These are phyloP conservation scores for Desmodesmus armatus DNA, from an alignment of 139 green algal species.

Conservation along the genomic window DNA sequence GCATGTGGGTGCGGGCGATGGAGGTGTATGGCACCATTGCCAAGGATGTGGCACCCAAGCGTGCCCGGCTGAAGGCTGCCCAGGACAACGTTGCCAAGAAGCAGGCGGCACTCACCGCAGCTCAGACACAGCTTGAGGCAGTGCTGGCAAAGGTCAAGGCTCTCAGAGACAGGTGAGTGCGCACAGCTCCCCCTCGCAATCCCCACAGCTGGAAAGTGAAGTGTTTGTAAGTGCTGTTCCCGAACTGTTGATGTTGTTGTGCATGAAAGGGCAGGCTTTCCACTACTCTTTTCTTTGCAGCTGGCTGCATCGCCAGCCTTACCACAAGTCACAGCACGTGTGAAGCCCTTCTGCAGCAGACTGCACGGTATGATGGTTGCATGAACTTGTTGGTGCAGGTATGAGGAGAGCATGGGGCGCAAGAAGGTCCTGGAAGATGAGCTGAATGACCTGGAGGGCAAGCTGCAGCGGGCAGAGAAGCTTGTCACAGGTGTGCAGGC, in stretches of 20 bases:
- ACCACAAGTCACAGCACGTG: too few relatives aligned
- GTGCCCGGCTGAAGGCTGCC: slow-evolving; percentile 86
- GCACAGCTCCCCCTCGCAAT: too few relatives aligned
- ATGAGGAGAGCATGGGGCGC: slow-evolving; percentile 88
- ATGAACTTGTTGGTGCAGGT: too few relatives aligned
- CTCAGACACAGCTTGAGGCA: slow-evolving; percentile 73
- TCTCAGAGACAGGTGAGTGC: slow-evolving; percentile 56
- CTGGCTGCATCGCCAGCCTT: too few relatives aligned
- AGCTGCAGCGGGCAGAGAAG: slow-evolving; percentile 84
- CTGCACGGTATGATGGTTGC: too few relatives aligned
- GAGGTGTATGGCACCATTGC: slow-evolving; percentile 83
- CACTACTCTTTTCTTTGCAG: background rate
- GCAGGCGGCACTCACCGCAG: slow-evolving; percentile 68
- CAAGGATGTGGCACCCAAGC: slow-evolving; percentile 89
- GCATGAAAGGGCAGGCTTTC: too few relatives aligned
- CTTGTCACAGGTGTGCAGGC: slow-evolving; percentile 83
- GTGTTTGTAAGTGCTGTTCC: too few relatives aligned
- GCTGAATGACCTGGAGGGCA: slow-evolving; percentile 80
- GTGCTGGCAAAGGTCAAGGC: slow-evolving; percentile 86
- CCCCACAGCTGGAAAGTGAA: too few relatives aligned
- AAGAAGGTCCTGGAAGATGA: slow-evolving; percentile 89
- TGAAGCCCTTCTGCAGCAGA: too few relatives aligned
- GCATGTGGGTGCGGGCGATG: slow-evolving; percentile 90
- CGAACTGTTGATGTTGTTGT: too few relatives aligned
- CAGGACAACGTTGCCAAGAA: slow-evolving; percentile 73